These are phyloP conservation scores for Pholiota molesta DNA, from an alignment of 768 basidiomycete genomes.

Conservation along the genomic window DNA sequence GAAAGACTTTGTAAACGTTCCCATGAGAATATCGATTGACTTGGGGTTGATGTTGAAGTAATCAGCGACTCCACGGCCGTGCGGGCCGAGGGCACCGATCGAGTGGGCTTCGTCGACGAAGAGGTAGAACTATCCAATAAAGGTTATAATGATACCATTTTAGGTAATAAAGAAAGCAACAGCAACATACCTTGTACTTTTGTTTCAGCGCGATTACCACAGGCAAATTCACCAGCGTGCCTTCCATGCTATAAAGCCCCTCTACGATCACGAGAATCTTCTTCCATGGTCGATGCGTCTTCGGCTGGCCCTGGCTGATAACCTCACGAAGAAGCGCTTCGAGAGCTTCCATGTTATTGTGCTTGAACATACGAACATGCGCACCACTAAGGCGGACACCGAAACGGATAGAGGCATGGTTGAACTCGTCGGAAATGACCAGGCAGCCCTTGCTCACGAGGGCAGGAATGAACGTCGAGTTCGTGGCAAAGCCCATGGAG, in stretches of 20 bases:
- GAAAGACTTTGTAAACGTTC: conserved; percentile 96
- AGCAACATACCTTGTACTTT: conserved; percentile 82
- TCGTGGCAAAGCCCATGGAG: conserved; percentile 97
- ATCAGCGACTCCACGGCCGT: conserved; percentile 93
- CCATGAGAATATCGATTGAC: conserved; percentile 93
- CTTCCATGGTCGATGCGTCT: conserved; percentile 99
- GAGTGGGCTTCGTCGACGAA: conserved; percentile 98
- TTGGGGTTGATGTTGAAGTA: conserved; percentile 88
- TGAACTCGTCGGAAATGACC: conserved; percentile 95
- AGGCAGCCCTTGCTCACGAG: conserved; percentile 89
- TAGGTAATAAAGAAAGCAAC: conserved; percentile 16
- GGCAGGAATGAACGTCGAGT: conserved; percentile 92
- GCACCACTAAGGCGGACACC: conserved; percentile 91
- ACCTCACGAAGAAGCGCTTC: conserved; percentile 84
- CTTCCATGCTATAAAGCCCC: conserved; percentile 98
- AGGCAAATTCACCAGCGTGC: conserved; percentile 89
- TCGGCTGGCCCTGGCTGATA: conserved; percentile 96
- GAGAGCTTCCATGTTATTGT: conserved; percentile 88
- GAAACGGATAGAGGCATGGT: conserved; percentile 94
- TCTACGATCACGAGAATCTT: conserved; percentile 96
- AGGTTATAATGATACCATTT: neutral
- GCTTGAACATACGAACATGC: conserved; percentile 91
- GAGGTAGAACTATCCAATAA: conserved; percentile 85
- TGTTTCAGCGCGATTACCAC: conserved; percentile 83
- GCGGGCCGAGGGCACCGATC: conserved; percentile 91